Conservation (phyloP, 1,284 basidiomycete genomes). For the Neotropicomus parvogracilis region DNA sequence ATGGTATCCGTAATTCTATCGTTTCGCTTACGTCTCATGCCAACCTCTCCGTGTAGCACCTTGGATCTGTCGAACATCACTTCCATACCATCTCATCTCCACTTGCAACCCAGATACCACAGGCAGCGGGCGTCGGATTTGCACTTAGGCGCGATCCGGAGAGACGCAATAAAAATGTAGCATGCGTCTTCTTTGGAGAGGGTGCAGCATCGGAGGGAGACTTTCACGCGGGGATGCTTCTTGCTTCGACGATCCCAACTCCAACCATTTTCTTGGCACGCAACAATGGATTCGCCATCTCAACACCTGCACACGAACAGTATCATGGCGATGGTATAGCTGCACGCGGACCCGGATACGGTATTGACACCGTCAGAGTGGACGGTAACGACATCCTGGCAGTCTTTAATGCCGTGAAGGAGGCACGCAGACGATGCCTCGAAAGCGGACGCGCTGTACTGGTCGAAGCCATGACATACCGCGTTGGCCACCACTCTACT, state of each 20-base stretch:
- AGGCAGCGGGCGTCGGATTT: conserved; percentile 91
- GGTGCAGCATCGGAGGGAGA: conserved; percentile 78
- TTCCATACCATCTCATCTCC: conserved; percentile 95
- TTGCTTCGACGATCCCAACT: conserved; percentile 71
- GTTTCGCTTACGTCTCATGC: conserved; percentile 1
- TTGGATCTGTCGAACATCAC: conserved; percentile 79
- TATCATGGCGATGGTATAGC: conserved; percentile 94
- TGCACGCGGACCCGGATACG: conserved; percentile 89
- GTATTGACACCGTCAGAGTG: conserved; percentile 85
- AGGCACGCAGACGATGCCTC: conserved; percentile 75
- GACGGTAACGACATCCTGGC: conserved; percentile 94
- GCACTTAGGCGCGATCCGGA: conserved; percentile 79
- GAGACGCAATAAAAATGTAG: conserved; percentile 72
- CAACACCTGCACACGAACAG: conserved; percentile 87
- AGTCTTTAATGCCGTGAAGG: conserved; percentile 76
- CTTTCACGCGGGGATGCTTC: conserved; percentile 74
- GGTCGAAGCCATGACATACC: conserved; percentile 91
- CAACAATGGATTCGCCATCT: conserved; percentile 93
- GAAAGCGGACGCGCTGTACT: conserved; percentile 81
- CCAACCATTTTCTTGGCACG: conserved; percentile 75
- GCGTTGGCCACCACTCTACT: conserved; percentile 93
- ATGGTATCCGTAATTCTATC: conserved; percentile 47
- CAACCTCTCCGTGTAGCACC: conserved; percentile 55
- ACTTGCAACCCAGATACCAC: conserved; percentile 93
- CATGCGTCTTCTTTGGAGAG: conserved; percentile 89